phyloP scores from a whole-genome alignment of 495 filamentous ascomycete genomes.

The Bryoglossum gracile region DNA sequence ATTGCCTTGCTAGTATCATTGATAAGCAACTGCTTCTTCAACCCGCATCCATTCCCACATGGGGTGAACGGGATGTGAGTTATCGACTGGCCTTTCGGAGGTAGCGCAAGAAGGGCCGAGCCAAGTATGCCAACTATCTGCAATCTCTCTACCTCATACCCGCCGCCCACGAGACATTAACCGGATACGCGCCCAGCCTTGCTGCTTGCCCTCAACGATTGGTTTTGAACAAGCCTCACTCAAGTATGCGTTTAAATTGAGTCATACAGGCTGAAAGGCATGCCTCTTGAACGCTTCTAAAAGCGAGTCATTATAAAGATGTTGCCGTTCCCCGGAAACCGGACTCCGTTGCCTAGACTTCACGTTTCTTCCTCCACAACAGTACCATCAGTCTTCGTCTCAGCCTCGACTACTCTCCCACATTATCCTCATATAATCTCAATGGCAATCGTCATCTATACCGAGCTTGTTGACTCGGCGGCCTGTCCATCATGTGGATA shows the following conservation, averaged over 20 bases:
- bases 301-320: no score
- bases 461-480: background rate
- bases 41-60: slow-evolving; percentile 3
- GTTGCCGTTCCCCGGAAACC: no score
- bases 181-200: no score
- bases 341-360: background rate
- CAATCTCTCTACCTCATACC: no score
- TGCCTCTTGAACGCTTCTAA: no score
- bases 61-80: slow-evolving; percentile 2
- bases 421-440: background rate
- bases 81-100: slow-evolving; percentile 2
- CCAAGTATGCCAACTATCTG: no score
- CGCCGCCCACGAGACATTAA: no score
- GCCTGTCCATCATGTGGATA: background rate
- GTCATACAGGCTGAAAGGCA: no score
- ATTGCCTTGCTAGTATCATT: slow-evolving; percentile 6
- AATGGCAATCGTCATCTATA: background rate
- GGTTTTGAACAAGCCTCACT: no score
- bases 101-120: slow-evolving; percentile 4
- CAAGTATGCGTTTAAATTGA: no score
- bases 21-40: background rate
- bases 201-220: no score
- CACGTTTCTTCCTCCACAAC: background rate
- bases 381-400: background rate
- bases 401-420: no score